These are phyloP conservation scores for Magnusiomyces magnusii DNA, from an alignment of 1,139 yeast genomes.

Conservation along the genomic window DNA sequence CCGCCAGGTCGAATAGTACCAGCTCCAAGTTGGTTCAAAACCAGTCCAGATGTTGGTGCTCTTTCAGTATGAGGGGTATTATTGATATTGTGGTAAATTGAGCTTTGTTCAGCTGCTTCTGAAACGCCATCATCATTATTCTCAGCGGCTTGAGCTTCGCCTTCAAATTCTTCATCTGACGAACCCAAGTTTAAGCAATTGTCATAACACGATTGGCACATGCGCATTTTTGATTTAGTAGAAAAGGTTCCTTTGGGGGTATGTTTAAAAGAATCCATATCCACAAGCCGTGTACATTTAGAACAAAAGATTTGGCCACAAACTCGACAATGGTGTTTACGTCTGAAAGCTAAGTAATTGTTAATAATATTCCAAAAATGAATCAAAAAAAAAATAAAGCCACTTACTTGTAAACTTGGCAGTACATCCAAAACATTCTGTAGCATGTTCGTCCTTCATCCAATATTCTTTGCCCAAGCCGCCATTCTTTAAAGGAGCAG, in stretches of 20 bases:
- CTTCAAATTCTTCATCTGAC: conserved; percentile 19
- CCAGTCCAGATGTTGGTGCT: background rate
- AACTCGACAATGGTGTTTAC: conserved; percentile 91
- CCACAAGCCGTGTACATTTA: conserved; percentile 70
- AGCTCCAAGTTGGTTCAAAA: background rate
- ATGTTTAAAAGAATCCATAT: conserved; percentile 65
- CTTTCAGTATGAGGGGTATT: background rate
- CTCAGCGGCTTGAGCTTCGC: background rate
- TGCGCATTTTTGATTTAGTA: conserved; percentile 57
- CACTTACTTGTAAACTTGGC: conserved; percentile 49
- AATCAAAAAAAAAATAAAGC: background rate
- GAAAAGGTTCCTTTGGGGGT: background rate
- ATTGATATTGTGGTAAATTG: background rate
- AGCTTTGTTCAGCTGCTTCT: conserved; percentile 3
- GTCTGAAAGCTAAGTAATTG: conserved; percentile 45
- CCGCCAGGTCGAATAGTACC: background rate
- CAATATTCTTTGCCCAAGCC: conserved; percentile 55
- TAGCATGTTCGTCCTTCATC: conserved; percentile 87
- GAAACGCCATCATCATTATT: conserved; percentile 9
- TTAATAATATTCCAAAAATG: background rate
- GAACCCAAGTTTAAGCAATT: conserved; percentile 40
- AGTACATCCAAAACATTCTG: conserved; percentile 73
- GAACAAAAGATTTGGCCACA: conserved; percentile 96
- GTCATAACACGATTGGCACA: conserved; percentile 69
- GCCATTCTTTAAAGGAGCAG: conserved; percentile 23